Base-by-base conservation (phyloP, 306 rosid genomes). In the Rosa lucieae region DNA sequence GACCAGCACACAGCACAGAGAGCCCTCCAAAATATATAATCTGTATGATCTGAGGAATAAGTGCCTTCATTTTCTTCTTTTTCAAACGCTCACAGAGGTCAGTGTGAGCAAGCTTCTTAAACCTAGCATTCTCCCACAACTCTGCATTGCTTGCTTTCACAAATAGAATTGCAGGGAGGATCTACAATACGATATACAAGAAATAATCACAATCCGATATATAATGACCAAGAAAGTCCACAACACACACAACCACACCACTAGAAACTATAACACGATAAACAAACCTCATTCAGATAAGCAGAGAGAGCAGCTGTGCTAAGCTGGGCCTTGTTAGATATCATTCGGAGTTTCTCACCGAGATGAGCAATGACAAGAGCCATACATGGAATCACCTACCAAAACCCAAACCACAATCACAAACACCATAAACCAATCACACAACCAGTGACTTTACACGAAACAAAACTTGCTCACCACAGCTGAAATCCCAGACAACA, bases 81-180 rank as follows among this genome's bases (percentile, higher is more conserved):
- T 81, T 86, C 85, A 90, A 82, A 73, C 42, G 87, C 72, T 81
- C 88, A 74, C 67, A 87, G 72, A 84, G 82, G 87, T 94, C 94
- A 51, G 84, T 74, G 67, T 51, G 83, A 80, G 91, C 96, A 76
- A 94, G 91, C 86, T 82, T 89, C 84, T 78, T 80, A 86, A 94
- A 94, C 82, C 93, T 85, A 83, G 79, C 81, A 80, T 80, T 88
- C 89, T 94, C 98, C 69, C 88, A 86, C 66, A 35, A 58, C 75
- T 92, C 98, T 58, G 90, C 92, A 68, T 86, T 89, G 88, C 80
- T 94, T 81, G 94, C 90, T 90, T 94, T 94, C 87, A 94, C 93
- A 84, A 90, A 92, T 67, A 89, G 88, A 87, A 90, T 80, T 37
- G 96, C 94, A 1, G 98, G 97, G n/a, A 94, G 88, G 74, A 89